These are phyloP conservation scores for Metschnikowia colocasiae DNA, from an alignment of 805 yeast species.

Conservation along the genomic window DNA sequence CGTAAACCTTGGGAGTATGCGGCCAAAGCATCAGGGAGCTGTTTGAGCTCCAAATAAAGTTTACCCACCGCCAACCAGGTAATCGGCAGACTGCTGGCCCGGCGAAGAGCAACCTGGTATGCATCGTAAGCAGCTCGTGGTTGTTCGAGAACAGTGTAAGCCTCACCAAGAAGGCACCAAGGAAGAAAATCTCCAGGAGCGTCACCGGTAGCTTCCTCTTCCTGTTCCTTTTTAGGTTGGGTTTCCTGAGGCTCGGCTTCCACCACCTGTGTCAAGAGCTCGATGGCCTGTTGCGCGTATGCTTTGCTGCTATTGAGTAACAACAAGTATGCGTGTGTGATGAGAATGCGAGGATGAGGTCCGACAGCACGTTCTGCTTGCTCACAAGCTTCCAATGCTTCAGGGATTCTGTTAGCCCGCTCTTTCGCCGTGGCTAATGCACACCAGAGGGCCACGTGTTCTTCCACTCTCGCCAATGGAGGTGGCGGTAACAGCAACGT, in stretches of 20 bases:
- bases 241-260: slow-evolving; percentile 18
- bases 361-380: slow-evolving; percentile 46
- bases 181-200: slow-evolving; percentile 50
- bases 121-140: slow-evolving; percentile 54
- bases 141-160: slow-evolving; percentile 43
- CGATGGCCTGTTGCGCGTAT: slow-evolving; percentile 19
- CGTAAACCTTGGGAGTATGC: slow-evolving; percentile 66
- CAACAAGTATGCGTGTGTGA: slow-evolving; percentile 49
- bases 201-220: slow-evolving; percentile 20
- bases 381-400: slow-evolving; percentile 49
- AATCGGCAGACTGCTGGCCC: slow-evolving; percentile 51
- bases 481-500: slow-evolving; percentile 52
- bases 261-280: slow-evolving; percentile 17
- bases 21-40: slow-evolving; percentile 60
- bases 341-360: slow-evolving; percentile 39
- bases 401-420: slow-evolving; percentile 45
- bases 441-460: slow-evolving; percentile 51
- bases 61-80: slow-evolving; percentile 68
- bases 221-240: slow-evolving; percentile 9
- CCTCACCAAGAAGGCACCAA: slow-evolving; percentile 53
- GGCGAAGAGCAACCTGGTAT: slow-evolving; percentile 50
- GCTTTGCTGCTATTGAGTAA: slow-evolving; percentile 28
- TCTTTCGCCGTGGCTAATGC: slow-evolving; percentile 51
- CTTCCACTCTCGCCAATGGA: slow-evolving; percentile 41
- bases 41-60: slow-evolving; percentile 54